These are phyloP conservation scores for Podaxis sp. DNA, from an alignment of 768 basidiomycete species.

Conservation along the genomic window DNA sequence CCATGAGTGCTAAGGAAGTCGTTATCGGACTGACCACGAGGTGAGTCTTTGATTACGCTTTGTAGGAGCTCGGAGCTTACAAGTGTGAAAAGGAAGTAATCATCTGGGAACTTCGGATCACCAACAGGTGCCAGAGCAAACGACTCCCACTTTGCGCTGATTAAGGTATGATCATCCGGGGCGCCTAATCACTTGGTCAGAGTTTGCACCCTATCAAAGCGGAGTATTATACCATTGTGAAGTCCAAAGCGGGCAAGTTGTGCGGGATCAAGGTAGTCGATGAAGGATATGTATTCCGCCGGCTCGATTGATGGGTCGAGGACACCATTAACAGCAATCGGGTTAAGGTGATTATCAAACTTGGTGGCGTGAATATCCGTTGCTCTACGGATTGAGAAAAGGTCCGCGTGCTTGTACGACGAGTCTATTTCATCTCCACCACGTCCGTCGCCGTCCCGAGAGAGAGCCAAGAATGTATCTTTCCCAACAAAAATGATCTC, in stretches of 20 bases:
- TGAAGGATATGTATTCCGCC: conserved; percentile 54
- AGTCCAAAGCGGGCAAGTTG: conserved; percentile 62
- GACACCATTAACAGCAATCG: conserved; percentile 48
- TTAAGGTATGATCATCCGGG: conserved; percentile 49
- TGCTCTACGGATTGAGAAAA: conserved; percentile 54
- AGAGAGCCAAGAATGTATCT: conserved; percentile 55
- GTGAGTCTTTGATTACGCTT: background rate
- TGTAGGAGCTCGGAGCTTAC: conserved; percentile 32
- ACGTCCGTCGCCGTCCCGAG: conserved; percentile 60
- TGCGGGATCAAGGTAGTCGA: conserved; percentile 48
- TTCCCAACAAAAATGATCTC: conserved; percentile 57
- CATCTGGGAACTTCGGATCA: conserved; percentile 52
- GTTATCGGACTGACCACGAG: conserved; percentile 47
- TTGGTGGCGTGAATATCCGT: conserved; percentile 59
- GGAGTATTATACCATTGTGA: conserved; percentile 46
- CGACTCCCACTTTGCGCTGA: conserved; percentile 69
- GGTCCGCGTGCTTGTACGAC: conserved; percentile 59
- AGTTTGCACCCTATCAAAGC: background rate
- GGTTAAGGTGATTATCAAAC: conserved; percentile 52
- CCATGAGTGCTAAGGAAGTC: conserved; percentile 58
- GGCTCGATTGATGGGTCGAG: conserved; percentile 47
- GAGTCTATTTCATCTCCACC: conserved; percentile 49
- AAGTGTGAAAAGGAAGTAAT: conserved; percentile 66
- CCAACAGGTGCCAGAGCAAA: conserved; percentile 54
- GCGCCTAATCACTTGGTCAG: conserved; percentile 31